Percentiles rank a stretch among this genome's conserved stretches.
Conservation (phyloP, 2,329 filamentous ascomycete species). For the Fusarium sp. region DNA sequence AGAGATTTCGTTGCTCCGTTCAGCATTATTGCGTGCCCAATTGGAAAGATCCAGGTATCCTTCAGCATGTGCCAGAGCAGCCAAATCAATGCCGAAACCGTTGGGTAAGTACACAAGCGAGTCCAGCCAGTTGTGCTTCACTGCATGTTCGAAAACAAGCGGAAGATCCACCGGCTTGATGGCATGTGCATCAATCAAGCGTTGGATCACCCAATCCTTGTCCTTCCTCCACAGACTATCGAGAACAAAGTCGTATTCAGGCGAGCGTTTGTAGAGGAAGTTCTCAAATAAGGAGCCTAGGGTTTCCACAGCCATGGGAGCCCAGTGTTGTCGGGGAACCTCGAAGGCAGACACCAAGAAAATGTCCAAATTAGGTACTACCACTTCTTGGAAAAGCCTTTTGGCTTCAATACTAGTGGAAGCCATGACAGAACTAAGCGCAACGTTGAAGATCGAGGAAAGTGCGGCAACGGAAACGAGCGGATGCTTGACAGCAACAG, state of each 20-base stretch:
- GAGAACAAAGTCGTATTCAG: conserved; percentile 87
- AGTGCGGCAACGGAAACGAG: conserved; percentile 90
- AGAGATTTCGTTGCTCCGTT: conserved; percentile 75
- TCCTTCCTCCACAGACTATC: conserved; percentile 94
- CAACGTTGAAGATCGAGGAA: conserved; percentile 74
- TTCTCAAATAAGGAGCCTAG: conserved; percentile 82
- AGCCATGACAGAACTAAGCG: conserved; percentile 69
- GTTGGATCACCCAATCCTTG: conserved; percentile 83
- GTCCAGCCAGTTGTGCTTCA: conserved; percentile 86
- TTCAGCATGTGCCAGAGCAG: conserved; percentile 84
- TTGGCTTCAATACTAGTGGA: conserved; percentile 73
- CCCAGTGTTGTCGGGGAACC: conserved; percentile 79
- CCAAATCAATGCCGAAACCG: conserved; percentile 88
- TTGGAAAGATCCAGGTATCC: conserved; percentile 82
- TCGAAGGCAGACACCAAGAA: conserved; percentile 84
- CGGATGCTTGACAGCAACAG: conserved; percentile 81
- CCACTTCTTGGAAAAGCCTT: conserved; percentile 73
- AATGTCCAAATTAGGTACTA: conserved; percentile 79
- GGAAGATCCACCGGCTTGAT: conserved; percentile 69
- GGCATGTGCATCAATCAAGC: conserved; percentile 85
- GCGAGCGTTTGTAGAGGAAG: conserved; percentile 82
- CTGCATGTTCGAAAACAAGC: conserved; percentile 70
- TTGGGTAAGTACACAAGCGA: conserved; percentile 82
- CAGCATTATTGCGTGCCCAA: conserved; percentile 80
- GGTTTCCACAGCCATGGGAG: conserved; percentile 78